phyloP scores from a whole-genome alignment of 768 basidiomycete species.

The Amanita molliuscula region DNA sequence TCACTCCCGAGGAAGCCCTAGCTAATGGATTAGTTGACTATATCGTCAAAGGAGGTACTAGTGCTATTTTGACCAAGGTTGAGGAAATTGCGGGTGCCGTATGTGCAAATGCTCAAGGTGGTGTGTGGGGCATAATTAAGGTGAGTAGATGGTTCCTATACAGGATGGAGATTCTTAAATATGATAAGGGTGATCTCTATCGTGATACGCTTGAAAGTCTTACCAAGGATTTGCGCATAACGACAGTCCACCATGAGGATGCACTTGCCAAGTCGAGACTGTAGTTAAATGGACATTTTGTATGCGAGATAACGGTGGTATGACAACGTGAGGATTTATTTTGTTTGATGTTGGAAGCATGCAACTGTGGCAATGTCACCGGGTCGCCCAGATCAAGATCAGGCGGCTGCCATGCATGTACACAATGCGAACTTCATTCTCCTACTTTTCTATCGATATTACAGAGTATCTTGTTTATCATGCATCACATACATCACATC shows the following conservation, averaged over 20 bases:
- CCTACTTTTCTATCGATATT: too few relatives aligned
- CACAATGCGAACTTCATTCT: too few relatives aligned
- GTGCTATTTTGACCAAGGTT: constrained; percentile 51
- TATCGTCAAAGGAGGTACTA: constrained; percentile 50
- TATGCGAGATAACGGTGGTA: not conserved
- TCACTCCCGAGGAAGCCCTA: constrained; percentile 62
- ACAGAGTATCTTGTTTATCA: too few relatives aligned
- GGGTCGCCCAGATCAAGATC: too few relatives aligned
- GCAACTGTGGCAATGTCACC: too few relatives aligned
- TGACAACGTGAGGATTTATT: too few relatives aligned
- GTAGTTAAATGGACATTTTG: constrained; percentile 10
- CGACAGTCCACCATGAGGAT: constrained; percentile 32
- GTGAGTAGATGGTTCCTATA: constrained; percentile 18
- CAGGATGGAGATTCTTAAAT: constrained; percentile 3
- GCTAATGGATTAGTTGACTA: constrained; percentile 61
- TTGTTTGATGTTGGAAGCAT: too few relatives aligned
- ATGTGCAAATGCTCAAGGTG: constrained; percentile 38
- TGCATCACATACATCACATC: too few relatives aligned
- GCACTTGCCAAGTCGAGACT: constrained; percentile 39
- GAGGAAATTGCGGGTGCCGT: constrained; percentile 48
- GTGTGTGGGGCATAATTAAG: constrained; percentile 71
- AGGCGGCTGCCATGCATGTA: too few relatives aligned
- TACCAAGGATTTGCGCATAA: constrained; percentile 23
- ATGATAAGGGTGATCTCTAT: constrained; percentile 41
- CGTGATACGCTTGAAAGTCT: constrained; percentile 38